Base-by-base conservation (phyloP, 805 yeast species). In the Saccharomycopsis selenospora region DNA sequence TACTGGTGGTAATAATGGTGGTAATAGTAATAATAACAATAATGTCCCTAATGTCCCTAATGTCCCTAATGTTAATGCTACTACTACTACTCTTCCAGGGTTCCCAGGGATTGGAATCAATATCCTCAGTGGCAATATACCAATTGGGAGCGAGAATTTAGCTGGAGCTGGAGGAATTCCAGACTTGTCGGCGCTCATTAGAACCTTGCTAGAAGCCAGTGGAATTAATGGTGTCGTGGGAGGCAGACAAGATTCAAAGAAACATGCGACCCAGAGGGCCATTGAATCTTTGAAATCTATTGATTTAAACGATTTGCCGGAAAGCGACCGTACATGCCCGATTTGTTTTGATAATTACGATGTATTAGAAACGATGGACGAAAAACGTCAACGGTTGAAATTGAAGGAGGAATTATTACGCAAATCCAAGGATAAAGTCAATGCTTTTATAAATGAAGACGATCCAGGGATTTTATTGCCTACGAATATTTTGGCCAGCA, bases 321-420 rank as follows among this genome's bases (percentile, higher is more conserved):
- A 45, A 25, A 20, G 41, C 6, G 53, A 51, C 25, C 23, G 54
- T 10, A 42, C 14, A 6, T 53, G 56, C 26, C n/a, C 56, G 1
- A 53, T 53, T 18, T 53, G 56, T 29, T 53, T 47, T 45, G 56
- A 53, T 14, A 29, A 40, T 10, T 53, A 29, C 26, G 44, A 45
- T 11, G 43, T 23, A n/a, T 26, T 18, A 6, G 13, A 43, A 27
- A 42, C 6, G 36, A 20, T 18, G 36, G 28, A 10, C 24, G 5
- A 8, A 18, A 36, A 4, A 10, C 17, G n/a, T n/a, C n/a, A n/a
- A n/a, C n/a, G 3, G 33, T 26, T 17, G 25, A 22, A 7, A 13
- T 2, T 4, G 43, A 18, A 10, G 24, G 28, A 13, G 36, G n/a
- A 3, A 24, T 43, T 7, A 11, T 17, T 7, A 20, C 3, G 24